A percentile compares a stretch with the other conserved stretches of the same genome.
These are phyloP conservation scores for Globisporangium mamillatum DNA, from an alignment of 352 stramenopile genomes.

Conservation along the genomic window DNA sequence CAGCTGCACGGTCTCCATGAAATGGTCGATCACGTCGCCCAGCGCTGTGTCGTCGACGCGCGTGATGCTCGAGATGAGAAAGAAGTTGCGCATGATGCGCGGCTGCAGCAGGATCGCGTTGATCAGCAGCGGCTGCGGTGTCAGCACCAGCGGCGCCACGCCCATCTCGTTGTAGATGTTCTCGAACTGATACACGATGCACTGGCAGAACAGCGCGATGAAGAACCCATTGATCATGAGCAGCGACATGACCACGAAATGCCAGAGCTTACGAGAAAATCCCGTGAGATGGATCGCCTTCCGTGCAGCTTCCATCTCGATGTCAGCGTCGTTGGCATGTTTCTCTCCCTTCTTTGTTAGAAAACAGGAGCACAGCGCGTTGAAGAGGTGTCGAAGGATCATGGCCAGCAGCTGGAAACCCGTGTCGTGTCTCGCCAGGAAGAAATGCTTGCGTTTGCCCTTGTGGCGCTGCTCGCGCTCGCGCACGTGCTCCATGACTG, in stretches of 20 bases:
- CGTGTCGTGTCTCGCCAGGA: constrained; percentile 16
- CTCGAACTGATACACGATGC: constrained; percentile 11
- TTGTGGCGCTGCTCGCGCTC: constrained; percentile 8
- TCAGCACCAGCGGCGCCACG: background rate
- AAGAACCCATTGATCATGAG: constrained; percentile 19
- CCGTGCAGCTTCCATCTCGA: background rate
- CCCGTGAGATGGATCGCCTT: background rate
- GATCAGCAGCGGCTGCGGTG: constrained; percentile 5
- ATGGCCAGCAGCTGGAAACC: constrained; percentile 30
- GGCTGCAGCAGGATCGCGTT: constrained; percentile 18
- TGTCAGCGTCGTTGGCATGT: background rate
- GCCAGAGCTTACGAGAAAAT: constrained; percentile 10
- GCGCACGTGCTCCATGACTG: constrained; percentile 24
- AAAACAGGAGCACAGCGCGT: background rate
- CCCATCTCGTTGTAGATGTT: constrained; percentile 5
- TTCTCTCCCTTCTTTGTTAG: background rate
- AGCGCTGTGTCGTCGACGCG: constrained; percentile 15
- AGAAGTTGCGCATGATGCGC: constrained; percentile 15
- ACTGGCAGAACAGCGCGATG: constrained; percentile 16
- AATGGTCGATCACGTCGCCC: constrained; percentile 20
- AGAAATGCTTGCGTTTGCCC: background rate
- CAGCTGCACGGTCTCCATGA: constrained; percentile 17
- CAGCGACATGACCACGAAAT: constrained; percentile 11
- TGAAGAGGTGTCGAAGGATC: constrained; percentile 9
- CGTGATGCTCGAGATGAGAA: constrained; percentile 16